A percentile compares a stretch with the other conserved stretches of the same genome.
These are phyloP conservation scores for Paxillus involutus DNA, from an alignment of 768 basidiomycete species.

Conservation along the genomic window DNA sequence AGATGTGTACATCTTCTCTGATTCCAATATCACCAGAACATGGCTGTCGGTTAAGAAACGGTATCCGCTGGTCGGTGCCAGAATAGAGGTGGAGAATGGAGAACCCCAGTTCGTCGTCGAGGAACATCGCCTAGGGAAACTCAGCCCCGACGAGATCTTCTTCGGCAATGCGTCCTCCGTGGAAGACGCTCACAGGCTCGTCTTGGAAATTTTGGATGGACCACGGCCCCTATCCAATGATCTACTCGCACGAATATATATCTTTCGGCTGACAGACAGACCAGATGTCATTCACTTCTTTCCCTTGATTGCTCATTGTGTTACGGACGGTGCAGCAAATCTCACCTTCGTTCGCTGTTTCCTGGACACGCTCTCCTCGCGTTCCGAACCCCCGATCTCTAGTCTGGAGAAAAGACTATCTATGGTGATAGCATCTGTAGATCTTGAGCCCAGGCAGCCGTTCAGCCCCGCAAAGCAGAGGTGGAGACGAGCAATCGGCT, in stretches of 20 bases:
- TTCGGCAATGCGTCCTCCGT: slow-evolving; percentile 32
- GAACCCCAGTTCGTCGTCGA: slow-evolving; percentile 40
- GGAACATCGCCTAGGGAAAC: slow-evolving; percentile 34
- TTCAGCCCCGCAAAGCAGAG: slow-evolving; percentile 36
- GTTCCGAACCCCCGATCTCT: slow-evolving; percentile 9
- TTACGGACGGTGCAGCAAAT: slow-evolving; percentile 50
- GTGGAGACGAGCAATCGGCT: slow-evolving; percentile 47
- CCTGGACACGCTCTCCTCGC: slow-evolving; percentile 37
- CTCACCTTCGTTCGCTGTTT: slow-evolving; percentile 43
- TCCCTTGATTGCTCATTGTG: slow-evolving; percentile 45
- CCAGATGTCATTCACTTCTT: slow-evolving; percentile 40
- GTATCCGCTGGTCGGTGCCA: slow-evolving; percentile 50
- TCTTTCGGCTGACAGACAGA: slow-evolving; percentile 40
- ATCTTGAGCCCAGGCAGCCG: slow-evolving; percentile 33
- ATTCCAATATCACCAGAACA: slow-evolving; percentile 37
- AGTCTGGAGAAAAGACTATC: slow-evolving; percentile 40
- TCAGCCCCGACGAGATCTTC: slow-evolving; percentile 38
- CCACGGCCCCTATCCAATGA: slow-evolving; percentile 41
- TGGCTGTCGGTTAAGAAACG: slow-evolving; percentile 50
- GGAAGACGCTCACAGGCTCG: slow-evolving; percentile 34
- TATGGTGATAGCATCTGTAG: slow-evolving; percentile 39
- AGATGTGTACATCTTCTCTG: slow-evolving; percentile 23
- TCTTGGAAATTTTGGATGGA: slow-evolving; percentile 31
- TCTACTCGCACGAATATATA: slow-evolving; percentile 40
- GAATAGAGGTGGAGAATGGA: slow-evolving; percentile 28